Conservation (phyloP, 2,329 filamentous ascomycete species). For the Colletotrichum chrysophilum region DNA sequence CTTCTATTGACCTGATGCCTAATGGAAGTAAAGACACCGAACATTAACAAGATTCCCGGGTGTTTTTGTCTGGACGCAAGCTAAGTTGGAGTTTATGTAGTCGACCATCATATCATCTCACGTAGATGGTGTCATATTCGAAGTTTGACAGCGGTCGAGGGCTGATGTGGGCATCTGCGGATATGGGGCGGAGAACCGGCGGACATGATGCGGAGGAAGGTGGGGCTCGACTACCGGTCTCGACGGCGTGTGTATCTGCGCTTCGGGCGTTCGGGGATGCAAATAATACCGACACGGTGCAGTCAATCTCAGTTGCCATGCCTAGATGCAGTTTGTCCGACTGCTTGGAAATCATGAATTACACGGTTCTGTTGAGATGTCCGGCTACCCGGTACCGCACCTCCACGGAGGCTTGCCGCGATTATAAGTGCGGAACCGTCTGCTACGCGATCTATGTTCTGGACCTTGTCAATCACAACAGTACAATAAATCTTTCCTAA, state of each 20-base stretch:
- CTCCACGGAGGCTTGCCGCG: not conserved
- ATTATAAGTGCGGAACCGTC: not conserved
- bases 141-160: not conserved
- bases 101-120: not conserved
- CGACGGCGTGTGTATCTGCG: not conserved
- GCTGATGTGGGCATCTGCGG: not conserved
- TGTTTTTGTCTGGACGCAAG: not conserved
- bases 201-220: not conserved
- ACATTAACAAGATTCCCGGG: not conserved
- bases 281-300: not conserved
- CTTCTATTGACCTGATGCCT: not conserved
- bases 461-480: not conserved
- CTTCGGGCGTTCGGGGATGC: not conserved
- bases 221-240: not conserved
- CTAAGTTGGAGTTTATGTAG: not conserved
- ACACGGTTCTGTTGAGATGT: not conserved
- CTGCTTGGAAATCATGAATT: not conserved
- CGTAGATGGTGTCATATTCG: not conserved
- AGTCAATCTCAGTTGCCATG: accelerated
- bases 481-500: not conserved
- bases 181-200: not conserved
- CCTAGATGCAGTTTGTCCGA: not conserved
- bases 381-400: not conserved
- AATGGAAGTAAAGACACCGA: not conserved
- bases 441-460: not conserved